These are phyloP conservation scores for Stachybotrys chlorohalonatus DNA, from an alignment of 2,329 filamentous ascomycete genomes.

Conservation along the genomic window DNA sequence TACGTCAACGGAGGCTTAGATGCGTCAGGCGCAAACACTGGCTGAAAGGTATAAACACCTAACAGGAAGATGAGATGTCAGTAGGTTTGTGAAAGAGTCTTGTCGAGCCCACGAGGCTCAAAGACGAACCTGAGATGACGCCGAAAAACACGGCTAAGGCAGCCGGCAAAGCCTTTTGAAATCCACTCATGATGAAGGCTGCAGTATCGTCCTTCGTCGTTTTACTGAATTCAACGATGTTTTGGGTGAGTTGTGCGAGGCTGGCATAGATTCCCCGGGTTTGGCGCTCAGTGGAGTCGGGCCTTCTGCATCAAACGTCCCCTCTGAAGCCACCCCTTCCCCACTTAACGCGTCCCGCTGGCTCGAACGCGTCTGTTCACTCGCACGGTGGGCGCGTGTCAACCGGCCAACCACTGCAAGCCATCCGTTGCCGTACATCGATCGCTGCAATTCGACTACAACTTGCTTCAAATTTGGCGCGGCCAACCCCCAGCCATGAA, in stretches of 20 bases:
- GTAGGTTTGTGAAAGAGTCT: constrained; percentile 4
- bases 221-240: not conserved
- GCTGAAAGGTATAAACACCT: constrained; percentile 29
- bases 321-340: not conserved
- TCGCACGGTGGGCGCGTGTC: too few relatives aligned
- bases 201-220: too few relatives aligned
- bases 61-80: not conserved
- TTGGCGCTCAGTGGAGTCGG: not conserved
- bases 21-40: constrained; percentile 18
- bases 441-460: too few relatives aligned
- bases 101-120: not conserved
- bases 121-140: constrained; percentile 23
- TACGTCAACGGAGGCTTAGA: constrained; percentile 7
- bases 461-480: too few relatives aligned
- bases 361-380: not conserved
- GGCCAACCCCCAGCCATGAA: not conserved
- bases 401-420: not conserved
- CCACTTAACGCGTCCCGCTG: not conserved
- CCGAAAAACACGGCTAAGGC: constrained; percentile 27
- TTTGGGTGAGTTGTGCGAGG: not conserved
- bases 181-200: constrained; percentile 18
- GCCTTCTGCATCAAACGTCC: not conserved
- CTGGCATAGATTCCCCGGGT: not conserved
- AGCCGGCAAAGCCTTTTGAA: constrained; percentile 23
- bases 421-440: not conserved